phyloP scores from a whole-genome alignment of 1,139 yeast species.

The Blastobotrys raffinosifermentans region DNA sequence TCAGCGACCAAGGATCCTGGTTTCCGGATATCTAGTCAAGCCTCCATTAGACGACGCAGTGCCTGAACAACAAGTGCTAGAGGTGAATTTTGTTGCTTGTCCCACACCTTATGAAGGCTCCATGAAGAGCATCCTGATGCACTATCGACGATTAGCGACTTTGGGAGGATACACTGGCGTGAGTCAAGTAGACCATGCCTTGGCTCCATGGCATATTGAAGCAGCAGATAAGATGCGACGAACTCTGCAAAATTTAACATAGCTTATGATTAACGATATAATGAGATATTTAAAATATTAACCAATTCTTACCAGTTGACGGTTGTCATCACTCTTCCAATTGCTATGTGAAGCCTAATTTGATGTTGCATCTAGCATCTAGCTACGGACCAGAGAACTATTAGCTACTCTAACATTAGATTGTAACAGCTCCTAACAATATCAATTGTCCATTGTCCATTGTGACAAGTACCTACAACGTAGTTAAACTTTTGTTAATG shows the following conservation, averaged over 20 bases:
- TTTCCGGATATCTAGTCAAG: constrained; percentile 16
- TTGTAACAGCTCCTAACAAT: no score
- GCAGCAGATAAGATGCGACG: constrained; percentile 60
- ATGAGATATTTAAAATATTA: no score
- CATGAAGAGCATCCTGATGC: constrained; percentile 55
- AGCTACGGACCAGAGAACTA: no score
- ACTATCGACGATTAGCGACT: constrained; percentile 61
- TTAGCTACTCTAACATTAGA: no score
- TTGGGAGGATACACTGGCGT: constrained; percentile 42
- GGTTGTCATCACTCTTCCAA: no score
- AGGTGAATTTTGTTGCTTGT: constrained; percentile 28
- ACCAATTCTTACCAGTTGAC: no score
- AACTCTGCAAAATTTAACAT: constrained; percentile 15
- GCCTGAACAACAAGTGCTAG: constrained; percentile 21
- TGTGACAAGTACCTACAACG: no score
- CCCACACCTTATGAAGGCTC: constrained; percentile 37
- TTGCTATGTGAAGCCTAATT: no score
- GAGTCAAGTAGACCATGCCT: constrained; percentile 33
- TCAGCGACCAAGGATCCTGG: constrained; percentile 14
- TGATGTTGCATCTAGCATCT: no score
- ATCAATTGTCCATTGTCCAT: no score
- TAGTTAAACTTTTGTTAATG: no score
- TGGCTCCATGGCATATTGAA: constrained; percentile 78
- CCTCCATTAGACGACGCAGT: constrained; percentile 12
- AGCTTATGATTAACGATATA: no score